phyloP scores from a whole-genome alignment of 192 early-diverging fungal genomes.

The Mortierella hygrophila region DNA sequence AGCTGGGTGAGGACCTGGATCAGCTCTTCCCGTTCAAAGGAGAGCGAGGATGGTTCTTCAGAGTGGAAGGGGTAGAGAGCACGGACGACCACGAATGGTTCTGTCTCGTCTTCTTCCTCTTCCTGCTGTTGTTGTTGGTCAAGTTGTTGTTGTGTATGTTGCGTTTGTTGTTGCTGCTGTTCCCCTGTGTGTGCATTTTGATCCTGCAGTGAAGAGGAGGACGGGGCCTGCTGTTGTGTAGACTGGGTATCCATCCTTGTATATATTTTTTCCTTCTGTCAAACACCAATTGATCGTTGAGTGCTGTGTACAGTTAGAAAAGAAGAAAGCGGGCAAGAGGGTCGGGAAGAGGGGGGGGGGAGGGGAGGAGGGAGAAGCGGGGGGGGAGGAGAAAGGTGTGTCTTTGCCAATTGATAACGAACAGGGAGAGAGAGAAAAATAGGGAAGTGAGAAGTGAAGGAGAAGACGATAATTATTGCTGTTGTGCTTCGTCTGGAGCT shows the following conservation, averaged over 20 bases:
- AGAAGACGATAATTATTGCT: background rate
- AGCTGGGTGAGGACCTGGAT: conserved; percentile 93
- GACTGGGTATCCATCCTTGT: conserved; percentile 1
- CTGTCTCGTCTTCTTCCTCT: conserved; percentile 22
- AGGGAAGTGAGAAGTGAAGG: background rate
- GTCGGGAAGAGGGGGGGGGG: too few relatives aligned
- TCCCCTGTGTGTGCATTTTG: background rate
- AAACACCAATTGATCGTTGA: background rate
- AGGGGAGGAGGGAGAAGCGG: background rate
- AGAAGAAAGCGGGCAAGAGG: background rate
- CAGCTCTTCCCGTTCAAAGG: conserved; percentile 85
- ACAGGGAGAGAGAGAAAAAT: background rate
- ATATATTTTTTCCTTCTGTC: background rate
- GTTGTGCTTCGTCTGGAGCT: background rate
- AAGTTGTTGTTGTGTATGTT: background rate
- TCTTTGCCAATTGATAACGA: background rate
- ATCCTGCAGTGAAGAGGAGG: conserved; percentile 10
- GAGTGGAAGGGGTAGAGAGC: conserved; percentile 91
- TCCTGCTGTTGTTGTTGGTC: conserved; percentile 9
- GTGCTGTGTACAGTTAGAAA: background rate
- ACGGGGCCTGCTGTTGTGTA: conserved; percentile 10
- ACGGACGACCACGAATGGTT: conserved; percentile 36
- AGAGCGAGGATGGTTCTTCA: conserved; percentile 80
- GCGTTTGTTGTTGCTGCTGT: conserved; percentile 7
- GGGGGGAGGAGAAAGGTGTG: background rate